phyloP scores from a whole-genome alignment of 225 moss, liverwort and hornwort species.

The Sphagnum tenellum region DNA sequence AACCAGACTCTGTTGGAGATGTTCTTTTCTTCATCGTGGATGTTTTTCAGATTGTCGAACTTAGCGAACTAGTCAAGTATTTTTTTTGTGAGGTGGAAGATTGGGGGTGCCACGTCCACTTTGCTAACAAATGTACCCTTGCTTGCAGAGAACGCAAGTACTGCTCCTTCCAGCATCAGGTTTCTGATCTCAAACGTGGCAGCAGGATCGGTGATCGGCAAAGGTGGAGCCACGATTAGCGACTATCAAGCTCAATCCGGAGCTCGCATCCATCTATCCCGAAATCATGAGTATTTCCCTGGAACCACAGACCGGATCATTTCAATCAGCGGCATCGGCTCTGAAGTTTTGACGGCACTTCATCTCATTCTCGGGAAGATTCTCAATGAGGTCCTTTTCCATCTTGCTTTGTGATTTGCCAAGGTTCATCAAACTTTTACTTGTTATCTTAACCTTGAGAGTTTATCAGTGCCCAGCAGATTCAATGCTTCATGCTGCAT shows the following conservation, averaged over 20 bases:
- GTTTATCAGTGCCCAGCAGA: no score
- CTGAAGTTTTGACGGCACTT: conserved; percentile 36
- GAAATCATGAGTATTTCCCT: conserved; percentile 49
- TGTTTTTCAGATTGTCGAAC: no score
- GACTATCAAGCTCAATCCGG: conserved; percentile 43
- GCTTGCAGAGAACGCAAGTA: conserved; percentile 30
- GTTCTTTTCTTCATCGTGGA: no score
- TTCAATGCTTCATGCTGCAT: no score
- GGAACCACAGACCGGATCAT: conserved; percentile 49
- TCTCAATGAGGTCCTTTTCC: conserved; percentile 24
- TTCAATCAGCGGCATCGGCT: conserved; percentile 29
- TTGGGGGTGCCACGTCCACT: no score
- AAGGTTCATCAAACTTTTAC: not conserved
- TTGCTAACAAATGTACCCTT: not conserved
- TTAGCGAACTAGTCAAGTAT: no score
- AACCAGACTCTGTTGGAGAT: no score
- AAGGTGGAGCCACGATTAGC: conserved; percentile 47
- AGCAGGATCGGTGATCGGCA: conserved; percentile 51
- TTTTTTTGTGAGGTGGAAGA: no score
- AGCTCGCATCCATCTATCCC: conserved; percentile 40
- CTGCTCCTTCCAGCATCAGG: conserved; percentile 32
- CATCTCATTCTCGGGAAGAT: conserved; percentile 47
- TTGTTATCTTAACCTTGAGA: not conserved
- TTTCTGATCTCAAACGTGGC: conserved; percentile 50
- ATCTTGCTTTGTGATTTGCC: not conserved